Base-by-base conservation (phyloP, 441 rosid species). In the Hura crepitans region DNA sequence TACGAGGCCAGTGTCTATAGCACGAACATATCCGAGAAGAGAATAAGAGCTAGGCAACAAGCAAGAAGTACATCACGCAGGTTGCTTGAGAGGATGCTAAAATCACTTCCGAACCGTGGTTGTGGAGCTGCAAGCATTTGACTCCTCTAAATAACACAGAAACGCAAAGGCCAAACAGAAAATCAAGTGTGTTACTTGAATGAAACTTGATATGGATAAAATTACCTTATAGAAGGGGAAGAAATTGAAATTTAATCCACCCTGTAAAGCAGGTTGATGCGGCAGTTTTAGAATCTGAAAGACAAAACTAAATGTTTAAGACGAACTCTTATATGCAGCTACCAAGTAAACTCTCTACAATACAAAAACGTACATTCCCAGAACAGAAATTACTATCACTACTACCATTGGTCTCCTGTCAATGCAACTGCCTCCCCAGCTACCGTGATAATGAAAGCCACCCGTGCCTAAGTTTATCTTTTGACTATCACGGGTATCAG, bases 211-310 rank as follows among this genome's bases (percentile, higher is more conserved):
- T 15, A 31, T 35, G 20, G 45, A 8, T n/a, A n/a, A 23, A 22
- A 42, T 54, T 69, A 85, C 91, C 87, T 75, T 71, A 35, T 50
- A 73, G 22, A 70, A 30, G 13, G 82, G 84, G 75, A 87, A 80
- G 77, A 80, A 71, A 72, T 25, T 59, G 50, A 82, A 51, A 74
- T 63, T 71, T 59, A 63, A 57, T 49, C 68, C 76, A 61, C 61
- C 71, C 77, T 77, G 68, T 18, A 35, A 37, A 39, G 81, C 58
- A 59, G 73, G 80, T 75, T 51, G 50, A 39, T 14, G 78, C 10
- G 18, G 64, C 62, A 6, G 71, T 78, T 68, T 78, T 22, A 71
- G 71, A 8, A 72, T 58, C 85, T 84, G 81, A 6, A 73, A 53
- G 54, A 49, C 62, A 31, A 6, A 4, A 51, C 18, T 60, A 42